Evolutionary conservation across 257 asterid genomes (phyloP).

Genomic region (Capsicum rhomboideum): DNA sequence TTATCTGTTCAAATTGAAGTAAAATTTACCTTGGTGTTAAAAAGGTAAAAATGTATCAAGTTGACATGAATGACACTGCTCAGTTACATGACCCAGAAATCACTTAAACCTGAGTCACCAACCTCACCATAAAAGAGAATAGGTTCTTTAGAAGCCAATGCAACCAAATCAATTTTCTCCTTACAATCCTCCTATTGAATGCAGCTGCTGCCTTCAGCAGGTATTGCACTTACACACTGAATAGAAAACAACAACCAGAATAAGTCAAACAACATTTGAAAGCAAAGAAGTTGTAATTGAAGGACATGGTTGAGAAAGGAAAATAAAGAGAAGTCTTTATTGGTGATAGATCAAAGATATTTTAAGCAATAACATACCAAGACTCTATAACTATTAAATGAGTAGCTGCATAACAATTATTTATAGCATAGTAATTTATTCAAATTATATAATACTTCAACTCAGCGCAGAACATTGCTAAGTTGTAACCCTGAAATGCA

Average conservation of each 20-base stretch:
- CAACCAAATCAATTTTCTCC: constrained; percentile 76
- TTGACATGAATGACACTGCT: not conserved
- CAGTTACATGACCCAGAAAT: constrained; percentile 7
- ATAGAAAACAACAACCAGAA: constrained; percentile 22
- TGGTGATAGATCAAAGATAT: not conserved
- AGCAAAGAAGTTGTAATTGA: not conserved
- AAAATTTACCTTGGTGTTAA: not conserved
- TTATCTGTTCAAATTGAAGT: constrained; percentile 39
- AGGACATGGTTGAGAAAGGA: not conserved
- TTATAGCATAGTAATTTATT: not conserved
- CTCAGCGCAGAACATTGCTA: not conserved
- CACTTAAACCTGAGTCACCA: constrained; percentile 16
- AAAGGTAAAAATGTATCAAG: not conserved
- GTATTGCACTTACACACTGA: constrained; percentile 47
- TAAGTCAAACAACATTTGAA: not conserved
- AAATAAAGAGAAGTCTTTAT: not conserved
- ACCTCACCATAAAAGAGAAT: constrained; percentile 98
- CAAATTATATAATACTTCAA: not conserved
- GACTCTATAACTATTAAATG: not conserved
- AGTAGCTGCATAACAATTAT: not conserved
- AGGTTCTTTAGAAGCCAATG: constrained; percentile 77
- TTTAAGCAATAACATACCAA: not conserved
- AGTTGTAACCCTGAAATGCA: not conserved
- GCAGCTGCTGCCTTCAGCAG: constrained; percentile 29
- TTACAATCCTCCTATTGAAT: constrained; percentile 71